Base-by-base conservation (phyloP, 495 filamentous ascomycete species). In the Aspergillus olivimuriae region DNA sequence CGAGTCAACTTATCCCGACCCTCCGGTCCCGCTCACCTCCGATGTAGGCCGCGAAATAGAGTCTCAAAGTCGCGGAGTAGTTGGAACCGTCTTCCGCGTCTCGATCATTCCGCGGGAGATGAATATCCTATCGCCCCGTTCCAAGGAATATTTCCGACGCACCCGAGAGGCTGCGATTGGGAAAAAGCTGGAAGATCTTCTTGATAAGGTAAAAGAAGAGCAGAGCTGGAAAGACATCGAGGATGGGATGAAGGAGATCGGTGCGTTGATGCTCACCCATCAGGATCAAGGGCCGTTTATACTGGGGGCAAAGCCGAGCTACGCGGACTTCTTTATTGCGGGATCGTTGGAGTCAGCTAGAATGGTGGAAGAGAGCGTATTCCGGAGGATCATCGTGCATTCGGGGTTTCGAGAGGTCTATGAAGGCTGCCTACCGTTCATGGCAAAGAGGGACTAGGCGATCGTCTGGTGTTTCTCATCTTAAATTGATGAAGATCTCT, bases 291-390 rank as follows among this genome's bases (percentile, higher is more conserved):
- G 66, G 32, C 62, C 59, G 16, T 70, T 70, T 57, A 49, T 66
- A 21, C 41, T 70, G 37, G 62, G 66, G 4, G 47, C 52, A 4
- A 19, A 34, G 35, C 58, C 59, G 31, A 65, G 45, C 20, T 56
- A 54, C 30, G 61, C 64, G 6, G 66, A 70, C 41, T 70, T 68
- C 49, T 62, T 66, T 22, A 58, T 70, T 44, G 57, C 61, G 14
- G 64, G 62, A 8, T 50, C 48, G 8, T 44, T 70, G 16, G 58
- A 68, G 51, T 53, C 45, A 32, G 59, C 56, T 7, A 62, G 56
- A 39, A 47, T 57, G 50, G 54, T 68, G 18, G 58, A 68, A 50
- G 62, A 70, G 45, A 44, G 52, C 5, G 47, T 61, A 11, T 68
- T 65, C 17, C 48, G 58, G 52, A 57, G 57, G 38, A 49, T 55